Evolutionary conservation across 257 asterid species (phyloP), one percentile per base, ranked within the genome.

Genomic region (Coffea canephora): DNA sequence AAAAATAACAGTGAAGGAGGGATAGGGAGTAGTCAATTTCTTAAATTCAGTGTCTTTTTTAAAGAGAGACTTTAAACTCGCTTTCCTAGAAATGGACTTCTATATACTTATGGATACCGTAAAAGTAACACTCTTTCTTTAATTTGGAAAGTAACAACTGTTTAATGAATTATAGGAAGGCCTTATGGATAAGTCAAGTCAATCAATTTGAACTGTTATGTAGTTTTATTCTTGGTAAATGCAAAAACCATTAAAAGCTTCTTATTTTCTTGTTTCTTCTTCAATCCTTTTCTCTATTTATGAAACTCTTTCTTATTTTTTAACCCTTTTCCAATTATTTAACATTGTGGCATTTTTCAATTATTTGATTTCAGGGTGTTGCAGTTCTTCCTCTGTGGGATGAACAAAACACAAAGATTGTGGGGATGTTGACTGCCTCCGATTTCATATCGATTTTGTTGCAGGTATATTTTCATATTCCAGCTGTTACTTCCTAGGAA

Each of bases 401-500:
- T 82, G 91, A 83, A 64, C 76, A 78, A 41, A 77, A 59, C 49
- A 64, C 84, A 46, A 85, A 81, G 83, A 87, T 90, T 68, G 78
- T 87, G 0, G 97, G 97, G 83, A 90, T 91, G 92, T 78, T 92
- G 71, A 90, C 97, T 72, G 90, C 95, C 75, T 88, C 93, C 23
- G 97, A 92, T 89, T 92, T 90, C 83, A 89, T 92, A 66, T 79
- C 85, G 83, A 88, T 89, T 77, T 79, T 92, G 83, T 88, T 89
- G 36, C 89, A 91, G 91, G 97, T 90, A 86, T 21, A 68, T 71
- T 39, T 36, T n/a, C 8, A 69, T 13, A 14, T 75, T 11, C 61
- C 25, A 57, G 48, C 46, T 78, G 6, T 13, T 46, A 16, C 39
- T 23, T 39, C 27, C 74, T 68, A 23, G 34, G 16, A 76, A 65